Percentiles rank a stretch among this genome's conserved stretches.
phyloP scores from a whole-genome alignment of 768 basidiomycete genomes.

The Trametes gibbosa region DNA sequence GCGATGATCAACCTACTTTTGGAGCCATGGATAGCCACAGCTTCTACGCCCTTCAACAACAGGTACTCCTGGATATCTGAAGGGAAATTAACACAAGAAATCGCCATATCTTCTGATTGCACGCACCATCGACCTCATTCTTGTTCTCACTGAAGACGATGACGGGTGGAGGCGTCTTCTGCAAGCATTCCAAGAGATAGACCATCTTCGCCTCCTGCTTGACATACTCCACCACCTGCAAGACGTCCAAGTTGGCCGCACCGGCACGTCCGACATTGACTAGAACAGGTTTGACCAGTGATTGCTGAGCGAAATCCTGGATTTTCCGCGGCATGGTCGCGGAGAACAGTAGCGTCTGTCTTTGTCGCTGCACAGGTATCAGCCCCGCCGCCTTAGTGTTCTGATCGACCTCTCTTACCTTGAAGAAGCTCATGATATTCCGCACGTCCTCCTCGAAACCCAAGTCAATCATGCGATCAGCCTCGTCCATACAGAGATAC shows the following conservation, averaged over 20 bases:
- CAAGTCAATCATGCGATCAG: slow-evolving; percentile 98
- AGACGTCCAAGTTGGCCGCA: slow-evolving; percentile 93
- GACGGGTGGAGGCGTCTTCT: slow-evolving; percentile 97
- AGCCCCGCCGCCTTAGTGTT: not conserved
- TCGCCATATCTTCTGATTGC: not conserved
- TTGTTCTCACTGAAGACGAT: slow-evolving; percentile 99
- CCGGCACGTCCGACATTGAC: slow-evolving; percentile 98
- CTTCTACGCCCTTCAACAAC: slow-evolving; percentile 94
- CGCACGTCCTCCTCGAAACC: slow-evolving; percentile 99
- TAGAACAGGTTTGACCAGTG: slow-evolving; percentile 89
- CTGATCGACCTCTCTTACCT: slow-evolving; percentile 45
- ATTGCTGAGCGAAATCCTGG: slow-evolving; percentile 97
- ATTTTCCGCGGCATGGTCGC: slow-evolving; percentile 99
- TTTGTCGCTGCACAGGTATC: slow-evolving; percentile 63
- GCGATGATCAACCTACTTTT: slow-evolving; percentile 61
- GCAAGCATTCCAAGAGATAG: slow-evolving; percentile 93
- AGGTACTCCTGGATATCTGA: slow-evolving; percentile 98
- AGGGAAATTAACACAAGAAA: not conserved
- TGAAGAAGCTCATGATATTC: slow-evolving; percentile 99
- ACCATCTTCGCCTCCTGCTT: slow-evolving; percentile 99
- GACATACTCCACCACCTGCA: slow-evolving; percentile 97
- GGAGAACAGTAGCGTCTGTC: slow-evolving; percentile 95
- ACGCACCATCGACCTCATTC: slow-evolving; percentile 96
- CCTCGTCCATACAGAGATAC: slow-evolving; percentile 98
- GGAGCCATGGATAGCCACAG: slow-evolving; percentile 97